Percentiles rank a stretch among this genome's conserved stretches.
These are phyloP conservation scores for Fusarium incarnatum DNA, from an alignment of 2,329 filamentous ascomycete species.

Conservation along the genomic window DNA sequence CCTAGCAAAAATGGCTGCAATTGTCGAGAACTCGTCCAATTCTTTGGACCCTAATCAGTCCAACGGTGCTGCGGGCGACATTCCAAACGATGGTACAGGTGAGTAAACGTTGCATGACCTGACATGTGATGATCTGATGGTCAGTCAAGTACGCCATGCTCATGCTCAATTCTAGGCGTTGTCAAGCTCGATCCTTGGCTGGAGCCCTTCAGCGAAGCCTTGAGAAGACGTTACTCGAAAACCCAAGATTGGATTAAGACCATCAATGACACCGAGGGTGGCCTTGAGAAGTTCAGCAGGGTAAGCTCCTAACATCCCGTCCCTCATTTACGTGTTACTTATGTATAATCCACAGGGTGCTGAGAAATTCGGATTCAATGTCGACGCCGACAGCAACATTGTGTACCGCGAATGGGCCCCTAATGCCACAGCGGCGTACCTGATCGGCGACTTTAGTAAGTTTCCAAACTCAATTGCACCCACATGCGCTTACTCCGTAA, in stretches of 20 bases:
- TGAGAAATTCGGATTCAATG: constrained; percentile 87
- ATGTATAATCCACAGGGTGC: constrained; percentile 69
- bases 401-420: constrained; percentile 97
- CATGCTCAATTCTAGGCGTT: constrained; percentile 70
- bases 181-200: constrained; percentile 90
- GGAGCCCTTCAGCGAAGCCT: constrained; percentile 80
- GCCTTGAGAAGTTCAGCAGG: constrained; percentile 90
- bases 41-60: constrained; percentile 54
- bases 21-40: constrained; percentile 57
- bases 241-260: constrained; percentile 88
- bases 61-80: constrained; percentile 58
- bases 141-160: constrained; percentile 19
- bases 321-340: constrained; percentile 8
- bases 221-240: constrained; percentile 81
- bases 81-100: constrained; percentile 80
- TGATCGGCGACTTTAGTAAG: constrained; percentile 95
- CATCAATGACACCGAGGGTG: constrained; percentile 86
- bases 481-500: constrained; percentile 44
- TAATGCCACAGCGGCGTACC: constrained; percentile 83
- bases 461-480: constrained; percentile 6
- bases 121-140: constrained; percentile 42
- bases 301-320: constrained; percentile 58
- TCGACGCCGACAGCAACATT: constrained; percentile 84
- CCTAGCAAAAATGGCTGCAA: constrained; percentile 51
- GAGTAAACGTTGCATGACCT: constrained; percentile 41